Base-by-base conservation (phyloP, 2,329 filamentous ascomycete species). In the Fonsecaea erecta region DNA sequence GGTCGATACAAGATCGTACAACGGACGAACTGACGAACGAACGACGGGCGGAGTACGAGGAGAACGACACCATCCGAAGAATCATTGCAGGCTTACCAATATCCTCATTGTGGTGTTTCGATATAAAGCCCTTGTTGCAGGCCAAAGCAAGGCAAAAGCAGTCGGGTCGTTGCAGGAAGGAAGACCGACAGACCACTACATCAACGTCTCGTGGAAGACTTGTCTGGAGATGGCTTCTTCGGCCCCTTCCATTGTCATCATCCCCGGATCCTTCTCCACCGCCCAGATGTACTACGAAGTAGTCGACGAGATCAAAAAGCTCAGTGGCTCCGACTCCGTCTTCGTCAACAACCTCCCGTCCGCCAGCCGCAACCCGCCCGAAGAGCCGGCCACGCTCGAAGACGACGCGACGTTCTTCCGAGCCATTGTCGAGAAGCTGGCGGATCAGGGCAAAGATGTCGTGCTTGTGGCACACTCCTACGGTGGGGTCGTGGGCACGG, bases 381-480 rank as follows among this genome's bases (percentile, higher is more conserved):
- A 71, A 9, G 68, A 73, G 2, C 72, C 73, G 1, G 65, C 67
- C 8, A 75, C 74, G 30, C 71, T 75, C 24, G 55, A 60, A 6
- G 71, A 75, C 37, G 76, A 78, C 66, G 74, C 74, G 1, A 66
- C 65, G 11, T 66, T 70, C 53, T 73, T 78, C 40, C 69, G 68
- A 28, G 59, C 62, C 5, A 72, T 61, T 9, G 68, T 72, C n/a
- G 54, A 48, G 21, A 67, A n/a, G 48, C 24, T 78, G 34, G 70
- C 70, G 7, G 69, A 75, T 43, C 64, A 73, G 1, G 74, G 73
- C 4, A 72, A 70, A 35, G 71, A 75, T 6, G 70, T 76, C 18
- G 65, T 75, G 53, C 52, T 71, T 1, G 11, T 76, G 21, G 73
- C 68, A 4, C 74, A 76, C 55, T 76, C 74, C 14, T 76, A 75